These are phyloP conservation scores for Tetrahymena thermophila DNA, from an alignment of 73 alveolate species.

Conservation along the genomic window DNA sequence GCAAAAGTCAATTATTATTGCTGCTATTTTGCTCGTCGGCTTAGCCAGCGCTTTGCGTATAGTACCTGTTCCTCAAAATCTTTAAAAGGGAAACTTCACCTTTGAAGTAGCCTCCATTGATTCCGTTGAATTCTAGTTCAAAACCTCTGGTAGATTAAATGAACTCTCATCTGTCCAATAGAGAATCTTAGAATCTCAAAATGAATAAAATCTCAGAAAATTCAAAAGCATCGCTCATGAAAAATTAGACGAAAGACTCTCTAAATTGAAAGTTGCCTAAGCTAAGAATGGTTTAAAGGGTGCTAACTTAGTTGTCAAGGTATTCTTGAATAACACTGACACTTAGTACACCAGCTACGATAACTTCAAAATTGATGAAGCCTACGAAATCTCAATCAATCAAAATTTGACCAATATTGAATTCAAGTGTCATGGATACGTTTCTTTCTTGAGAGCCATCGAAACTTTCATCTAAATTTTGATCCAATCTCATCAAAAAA, in stretches of 20 bases:
- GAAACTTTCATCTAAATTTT: neutral
- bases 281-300: neutral
- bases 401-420: neutral
- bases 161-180: neutral
- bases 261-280: neutral
- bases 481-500: neutral
- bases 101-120: neutral
- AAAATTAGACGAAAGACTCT: neutral
- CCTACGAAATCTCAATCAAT: neutral
- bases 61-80: neutral
- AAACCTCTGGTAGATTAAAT: neutral
- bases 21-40: neutral
- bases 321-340: neutral
- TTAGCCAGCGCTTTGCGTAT: neutral
- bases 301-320: neutral
- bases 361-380: neutral
- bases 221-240: neutral
- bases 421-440: neutral
- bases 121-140: neutral
- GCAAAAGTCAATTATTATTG: neutral
- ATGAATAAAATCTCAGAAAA: neutral
- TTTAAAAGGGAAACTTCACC: neutral
- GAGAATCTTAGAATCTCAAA: neutral
- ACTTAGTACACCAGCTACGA: neutral
- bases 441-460: neutral